phyloP scores from a whole-genome alignment of 192 early-diverging fungal species.

The Entomortierella beljakovae region DNA sequence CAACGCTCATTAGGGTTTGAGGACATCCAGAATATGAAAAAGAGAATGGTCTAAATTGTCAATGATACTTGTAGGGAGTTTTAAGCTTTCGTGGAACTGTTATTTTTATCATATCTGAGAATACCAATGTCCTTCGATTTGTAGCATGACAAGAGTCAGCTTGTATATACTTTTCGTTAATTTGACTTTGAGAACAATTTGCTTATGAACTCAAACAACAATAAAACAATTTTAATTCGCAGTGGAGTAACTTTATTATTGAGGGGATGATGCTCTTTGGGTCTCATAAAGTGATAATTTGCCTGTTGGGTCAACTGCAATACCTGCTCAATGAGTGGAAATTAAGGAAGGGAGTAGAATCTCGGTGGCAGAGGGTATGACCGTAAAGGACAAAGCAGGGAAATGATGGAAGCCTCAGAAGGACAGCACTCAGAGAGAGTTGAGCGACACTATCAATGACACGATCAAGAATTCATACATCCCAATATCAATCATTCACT shows the following conservation, averaged over 20 bases:
- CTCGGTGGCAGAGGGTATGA: too few relatives aligned
- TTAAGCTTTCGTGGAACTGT: neutral
- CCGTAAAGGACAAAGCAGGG: too few relatives aligned
- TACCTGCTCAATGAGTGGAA: too few relatives aligned
- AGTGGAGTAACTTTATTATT: conserved; percentile 8
- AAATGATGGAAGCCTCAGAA: too few relatives aligned
- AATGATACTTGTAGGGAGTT: conserved; percentile 6
- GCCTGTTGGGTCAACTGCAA: too few relatives aligned
- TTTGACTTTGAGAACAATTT: conserved; percentile 8
- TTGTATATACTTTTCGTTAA: conserved; percentile 4
- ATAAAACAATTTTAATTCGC: conserved; percentile 10
- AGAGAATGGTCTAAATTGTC: conserved; percentile 8
- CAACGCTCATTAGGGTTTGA: conserved; percentile 2
- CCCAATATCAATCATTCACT: too few relatives aligned
- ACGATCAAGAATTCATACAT: too few relatives aligned
- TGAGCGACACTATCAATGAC: too few relatives aligned
- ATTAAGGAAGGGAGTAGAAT: too few relatives aligned
- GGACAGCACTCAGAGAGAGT: too few relatives aligned
- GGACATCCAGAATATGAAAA: conserved; percentile 5
- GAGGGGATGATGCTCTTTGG: conserved; percentile 8
- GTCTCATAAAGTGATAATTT: conserved; percentile 7
- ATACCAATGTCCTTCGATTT: conserved; percentile 9
- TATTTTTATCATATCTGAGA: conserved; percentile 9
- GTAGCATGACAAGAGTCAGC: conserved; percentile 8
- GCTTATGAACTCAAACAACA: conserved; percentile 7